Evolutionary conservation across 345 rosid genomes (phyloP), one percentile per base, ranked within the genome.

Genomic region (Aegle marmelos): DNA sequence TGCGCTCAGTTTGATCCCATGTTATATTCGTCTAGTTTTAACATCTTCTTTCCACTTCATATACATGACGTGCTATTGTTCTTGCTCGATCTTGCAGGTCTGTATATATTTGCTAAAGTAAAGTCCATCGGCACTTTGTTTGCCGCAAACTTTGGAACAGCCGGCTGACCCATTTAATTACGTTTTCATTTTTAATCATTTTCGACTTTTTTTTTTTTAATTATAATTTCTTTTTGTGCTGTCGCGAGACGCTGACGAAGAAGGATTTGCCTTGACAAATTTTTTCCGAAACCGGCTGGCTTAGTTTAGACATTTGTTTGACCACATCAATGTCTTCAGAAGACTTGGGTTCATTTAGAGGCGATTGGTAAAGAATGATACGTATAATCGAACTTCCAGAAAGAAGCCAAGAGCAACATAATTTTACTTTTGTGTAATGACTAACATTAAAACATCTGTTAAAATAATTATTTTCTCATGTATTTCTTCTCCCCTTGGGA

Each of bases 81-180:
- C 57, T 57, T 39, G 21, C 45, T 39, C 21, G 19, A 27, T 58
- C 66, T 25, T 76, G 73, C 74, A 76, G 73, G 59, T 54, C 57
- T 53, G 74, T 67, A 58, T 27, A 13, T 11, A 10, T 39, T 39
- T 58, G 66, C 39, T 21, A 37, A 76, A 25, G 56, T 65, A 9
- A 31, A 31, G 57, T 30, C 58, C 79, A 17, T 14, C 53, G 6
- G 8, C 56, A 17, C 5, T 68, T 9, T 53, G 70, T 31, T 22
- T 19, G 36, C 58, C 6, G 68, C 9, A 33, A 25, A 17, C 8
- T 31, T 63, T 14, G 4, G 16, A 25, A 10, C 5, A 24, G 31
- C 25, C 54, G 56, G 72, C 13, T 75, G 61, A 37, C 36, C 50
- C 50, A 3, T 45, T 45, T 64, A 64, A 31, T 31, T 25, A 13